Percentiles rank a stretch among this genome's conserved stretches.
Conservation (phyloP, 192 early-diverging fungal species). For the Backusella luteola region DNA sequence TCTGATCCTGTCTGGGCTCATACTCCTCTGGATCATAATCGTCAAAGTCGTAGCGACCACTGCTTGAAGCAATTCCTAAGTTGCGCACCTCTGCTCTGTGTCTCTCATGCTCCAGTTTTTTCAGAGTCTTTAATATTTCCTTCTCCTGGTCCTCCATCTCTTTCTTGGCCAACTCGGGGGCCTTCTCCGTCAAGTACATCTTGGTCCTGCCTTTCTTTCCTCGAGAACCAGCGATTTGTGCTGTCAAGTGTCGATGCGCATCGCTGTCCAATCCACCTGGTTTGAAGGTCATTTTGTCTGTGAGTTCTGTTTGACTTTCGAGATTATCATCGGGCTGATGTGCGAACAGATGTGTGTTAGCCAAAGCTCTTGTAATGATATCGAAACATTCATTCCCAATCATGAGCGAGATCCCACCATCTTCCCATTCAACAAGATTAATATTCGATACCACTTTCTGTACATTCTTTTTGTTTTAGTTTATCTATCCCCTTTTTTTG, state of each 20-base stretch:
- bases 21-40: conserved; percentile 38
- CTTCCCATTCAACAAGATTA: conserved; percentile 75
- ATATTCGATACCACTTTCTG: conserved; percentile 68
- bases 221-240: conserved; percentile 64
- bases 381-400: conserved; percentile 77
- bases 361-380: conserved; percentile 50
- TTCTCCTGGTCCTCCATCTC: conserved; percentile 61
- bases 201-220: conserved; percentile 62
- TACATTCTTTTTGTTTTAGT: background rate
- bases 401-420: conserved; percentile 68
- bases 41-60: conserved; percentile 38
- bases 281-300: conserved; percentile 60
- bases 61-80: conserved; percentile 28
- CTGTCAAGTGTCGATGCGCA: conserved; percentile 66
- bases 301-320: conserved; percentile 65
- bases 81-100: conserved; percentile 27
- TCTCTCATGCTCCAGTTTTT: conserved; percentile 46
- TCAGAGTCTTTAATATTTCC: conserved; percentile 55
- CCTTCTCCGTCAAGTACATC: conserved; percentile 58
- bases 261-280: conserved; percentile 54
- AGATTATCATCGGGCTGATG: conserved; percentile 53
- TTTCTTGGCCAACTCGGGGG: conserved; percentile 63
- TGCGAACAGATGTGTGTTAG: conserved; percentile 57
- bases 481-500: no score
- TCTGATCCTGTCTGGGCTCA: conserved; percentile 18